phyloP scores from a whole-genome alignment of 2,329 filamentous ascomycete species.

The Stagonosporopsis cucurbitacearum region DNA sequence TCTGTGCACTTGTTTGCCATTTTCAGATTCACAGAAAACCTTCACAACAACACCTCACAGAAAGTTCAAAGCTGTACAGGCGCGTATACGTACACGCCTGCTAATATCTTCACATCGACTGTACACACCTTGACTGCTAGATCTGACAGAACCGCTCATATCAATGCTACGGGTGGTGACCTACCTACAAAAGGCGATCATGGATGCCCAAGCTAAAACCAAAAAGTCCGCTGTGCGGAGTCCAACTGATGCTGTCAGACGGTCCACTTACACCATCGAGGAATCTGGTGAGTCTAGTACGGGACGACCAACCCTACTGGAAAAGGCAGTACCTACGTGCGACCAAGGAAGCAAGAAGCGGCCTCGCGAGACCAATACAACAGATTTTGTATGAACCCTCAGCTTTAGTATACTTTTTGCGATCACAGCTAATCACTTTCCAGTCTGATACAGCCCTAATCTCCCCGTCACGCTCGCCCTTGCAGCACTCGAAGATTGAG shows the following conservation, averaged over 20 bases:
- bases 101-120: not conserved
- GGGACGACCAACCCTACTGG: not conserved
- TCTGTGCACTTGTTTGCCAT: not conserved
- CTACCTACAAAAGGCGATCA: not conserved
- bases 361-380: not conserved
- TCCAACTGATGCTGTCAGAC: not conserved
- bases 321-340: not conserved
- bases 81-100: not conserved
- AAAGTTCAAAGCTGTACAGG: not conserved
- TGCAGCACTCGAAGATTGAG: not conserved
- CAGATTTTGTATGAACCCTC: not conserved
- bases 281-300: not conserved
- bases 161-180: not conserved
- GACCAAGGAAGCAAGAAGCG: not conserved
- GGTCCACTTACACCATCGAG: not conserved
- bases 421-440: not conserved
- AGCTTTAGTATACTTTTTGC: not conserved
- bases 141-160: too few species aligned
- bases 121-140: too few species aligned
- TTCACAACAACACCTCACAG: not conserved
- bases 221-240: not conserved
- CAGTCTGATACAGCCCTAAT: not conserved
- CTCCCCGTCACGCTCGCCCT: not conserved
- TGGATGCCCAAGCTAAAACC: not conserved
- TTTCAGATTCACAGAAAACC: not conserved